These are phyloP conservation scores for Chrysoporthe puriensis DNA, from an alignment of 2,329 filamentous ascomycete species.

Conservation along the genomic window DNA sequence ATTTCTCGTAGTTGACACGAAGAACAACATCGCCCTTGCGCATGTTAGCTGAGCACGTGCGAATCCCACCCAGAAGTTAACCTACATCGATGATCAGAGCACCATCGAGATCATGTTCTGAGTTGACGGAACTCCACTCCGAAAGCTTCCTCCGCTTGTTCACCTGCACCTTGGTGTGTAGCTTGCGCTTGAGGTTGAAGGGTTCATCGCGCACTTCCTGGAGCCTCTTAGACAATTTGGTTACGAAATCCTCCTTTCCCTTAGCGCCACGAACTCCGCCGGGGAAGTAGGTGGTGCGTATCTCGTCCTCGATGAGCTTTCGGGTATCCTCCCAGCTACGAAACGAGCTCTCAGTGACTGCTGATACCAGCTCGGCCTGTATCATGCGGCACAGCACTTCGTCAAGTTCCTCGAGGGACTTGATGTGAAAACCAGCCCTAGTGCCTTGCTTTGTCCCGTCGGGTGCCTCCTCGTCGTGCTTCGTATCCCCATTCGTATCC, in stretches of 20 bases:
- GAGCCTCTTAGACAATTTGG: conserved; percentile 58
- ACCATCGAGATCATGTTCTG: conserved; percentile 43
- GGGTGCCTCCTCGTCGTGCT: conserved; percentile 39
- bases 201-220: conserved; percentile 57
- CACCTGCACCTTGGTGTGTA: conserved; percentile 40
- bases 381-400: conserved; percentile 59
- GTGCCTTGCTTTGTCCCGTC: conserved; percentile 39
- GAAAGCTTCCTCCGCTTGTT: conserved; percentile 29
- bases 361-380: conserved; percentile 68
- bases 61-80: background rate
- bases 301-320: conserved; percentile 65
- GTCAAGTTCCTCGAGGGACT: conserved; percentile 53
- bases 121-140: conserved; percentile 39
- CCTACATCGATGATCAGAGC: conserved; percentile 53
- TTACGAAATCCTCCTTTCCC: conserved; percentile 65
- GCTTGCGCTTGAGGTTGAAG: conserved; percentile 54
- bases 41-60: conserved; percentile 15
- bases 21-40: conserved; percentile 62
- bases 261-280: conserved; percentile 64
- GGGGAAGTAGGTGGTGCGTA: conserved; percentile 58
- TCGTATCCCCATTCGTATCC: conserved; percentile 33
- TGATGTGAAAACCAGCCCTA: conserved; percentile 41
- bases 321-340: conserved; percentile 64
- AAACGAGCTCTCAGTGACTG: conserved; percentile 61
- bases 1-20: conserved; percentile 83